Base-by-base conservation (phyloP, 352 stramenopile genomes). In the Phytophthora meadii region DNA sequence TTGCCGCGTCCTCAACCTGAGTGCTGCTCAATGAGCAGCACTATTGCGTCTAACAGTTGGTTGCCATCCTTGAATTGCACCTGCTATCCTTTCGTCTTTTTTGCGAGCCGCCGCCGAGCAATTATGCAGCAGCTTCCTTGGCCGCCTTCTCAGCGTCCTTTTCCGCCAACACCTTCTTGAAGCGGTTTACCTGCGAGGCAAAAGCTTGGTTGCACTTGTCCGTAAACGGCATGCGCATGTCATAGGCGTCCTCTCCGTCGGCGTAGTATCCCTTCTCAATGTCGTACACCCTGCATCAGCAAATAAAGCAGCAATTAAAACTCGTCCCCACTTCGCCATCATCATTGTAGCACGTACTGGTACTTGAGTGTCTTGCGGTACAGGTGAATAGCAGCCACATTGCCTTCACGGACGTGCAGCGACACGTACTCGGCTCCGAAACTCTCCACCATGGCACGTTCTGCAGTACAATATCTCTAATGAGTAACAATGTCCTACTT, bases 181-280 rank as follows among this genome's bases (percentile, higher is more conserved):
- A 92, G 58, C 82, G 85, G 68, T 89, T 88, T 47, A 94, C 87
- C 53, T 94, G 83, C 28, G 85, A 92, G 12, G 88, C 71, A 56
- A 96, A 94, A 42, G 88, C 88, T 64, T 94, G 84, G 58, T 89
- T 82, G 74, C 87, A 93, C 71, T 97, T 97, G 15, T 96, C 85
- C 45, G 76, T 92, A 79, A 99, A 99, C 12, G 94, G 93, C 82
- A 95, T 95, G 61, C 95, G 84, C 97, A 99, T 99, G 70, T 99
- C 95, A 76, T 99, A 99, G 12, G 97, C 98, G 82, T 99, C 97
- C 79, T 99, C 98, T 55, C 98, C 98, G 77, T 99, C 98, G 0
- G 97, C 98, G 82, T 99, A 99, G 81, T 99, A 99, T 25, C 95
- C 97, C 79, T 97, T 97, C 76, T 99, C 98, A 42, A 99, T 97